Evolutionary conservation across 495 filamentous ascomycete species (phyloP), one percentile per base, ranked within the genome.

Genomic region (Penicillium antarcticum): DNA sequence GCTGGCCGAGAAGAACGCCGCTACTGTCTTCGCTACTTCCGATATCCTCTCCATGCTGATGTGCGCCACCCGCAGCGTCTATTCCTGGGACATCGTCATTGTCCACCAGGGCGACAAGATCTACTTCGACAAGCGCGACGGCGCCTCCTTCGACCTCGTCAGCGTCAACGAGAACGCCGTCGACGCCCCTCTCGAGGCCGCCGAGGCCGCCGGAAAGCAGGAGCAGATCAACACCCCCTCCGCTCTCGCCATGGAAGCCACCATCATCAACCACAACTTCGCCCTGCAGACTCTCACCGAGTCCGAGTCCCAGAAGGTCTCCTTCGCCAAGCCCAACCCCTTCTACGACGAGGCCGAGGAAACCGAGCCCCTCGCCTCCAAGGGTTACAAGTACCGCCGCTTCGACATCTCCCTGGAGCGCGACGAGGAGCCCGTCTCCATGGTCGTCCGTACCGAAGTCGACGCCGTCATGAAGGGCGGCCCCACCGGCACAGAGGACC

Each of bases 201-300:
- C 89, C 31, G 94, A 98, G 61, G 86, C 91, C 61, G 61, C 70
- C 29, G 66, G 61, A 64, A 95, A 92, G 76, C 95, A 95, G 71
- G 94, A 98, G 55, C 73, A 81, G 45, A 90, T 98, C 72, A 98
- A 98, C 79, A 89, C 88, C 52, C 94, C 94, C 12, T 74, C 77
- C 39, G 90, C 94, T 23, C 82, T 98, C 17, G 91, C 92, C 55
- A 85, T 97, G 68, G 94, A 98, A 71, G 94, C 94, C 21, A 98
- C 94, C 23, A 92, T 95, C 76, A 98, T 98, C 85, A 98, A 97
- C 81, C 92, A 97, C 80, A 95, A 97, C 76, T 97, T 98, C 64
- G 87, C 89, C 33, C 86, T 94, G 69, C 94, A 97, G 79, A 89
- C 90, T 43, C 90, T 97, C 51, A 69, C 83, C 55, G 94, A 98